These are phyloP conservation scores for Candida silvatica DNA, from an alignment of 805 yeast genomes.

Conservation along the genomic window DNA sequence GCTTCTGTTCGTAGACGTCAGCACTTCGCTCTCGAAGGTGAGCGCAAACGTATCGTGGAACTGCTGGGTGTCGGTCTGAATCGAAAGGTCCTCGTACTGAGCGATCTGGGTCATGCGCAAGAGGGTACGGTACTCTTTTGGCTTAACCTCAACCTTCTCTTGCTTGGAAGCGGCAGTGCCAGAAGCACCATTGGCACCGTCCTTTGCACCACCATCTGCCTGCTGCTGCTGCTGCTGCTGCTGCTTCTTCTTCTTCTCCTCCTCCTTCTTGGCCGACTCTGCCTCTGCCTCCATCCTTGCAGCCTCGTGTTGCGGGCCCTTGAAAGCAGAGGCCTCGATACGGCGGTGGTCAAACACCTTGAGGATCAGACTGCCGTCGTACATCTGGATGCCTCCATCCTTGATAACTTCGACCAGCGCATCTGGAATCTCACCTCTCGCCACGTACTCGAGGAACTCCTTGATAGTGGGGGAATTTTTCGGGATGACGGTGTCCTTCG, in stretches of 20 bases:
- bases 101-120: constrained; percentile 76
- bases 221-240: not conserved
- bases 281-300: constrained; percentile 1
- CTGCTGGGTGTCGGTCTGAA: constrained; percentile 71
- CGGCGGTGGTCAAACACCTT: constrained; percentile 83
- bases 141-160: constrained; percentile 27
- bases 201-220: not conserved
- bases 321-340: constrained; percentile 13
- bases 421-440: constrained; percentile 78
- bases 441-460: constrained; percentile 72
- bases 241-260: not conserved
- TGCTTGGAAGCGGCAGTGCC: not conserved
- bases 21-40: constrained; percentile 81
- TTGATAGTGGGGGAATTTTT: constrained; percentile 69
- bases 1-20: constrained; percentile 71
- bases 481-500: constrained; percentile 80
- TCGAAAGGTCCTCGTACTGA: constrained; percentile 74
- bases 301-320: not conserved
- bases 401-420: constrained; percentile 83
- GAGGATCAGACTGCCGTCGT: constrained; percentile 83
- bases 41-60: constrained; percentile 75
- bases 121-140: constrained; percentile 69
- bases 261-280: not conserved
- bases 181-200: not conserved
- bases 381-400: constrained; percentile 76